Evolutionary conservation across 2,329 filamentous ascomycete genomes (phyloP), one percentile per base, ranked within the genome.

Genomic region (Nothomitra cinnamomea): DNA sequence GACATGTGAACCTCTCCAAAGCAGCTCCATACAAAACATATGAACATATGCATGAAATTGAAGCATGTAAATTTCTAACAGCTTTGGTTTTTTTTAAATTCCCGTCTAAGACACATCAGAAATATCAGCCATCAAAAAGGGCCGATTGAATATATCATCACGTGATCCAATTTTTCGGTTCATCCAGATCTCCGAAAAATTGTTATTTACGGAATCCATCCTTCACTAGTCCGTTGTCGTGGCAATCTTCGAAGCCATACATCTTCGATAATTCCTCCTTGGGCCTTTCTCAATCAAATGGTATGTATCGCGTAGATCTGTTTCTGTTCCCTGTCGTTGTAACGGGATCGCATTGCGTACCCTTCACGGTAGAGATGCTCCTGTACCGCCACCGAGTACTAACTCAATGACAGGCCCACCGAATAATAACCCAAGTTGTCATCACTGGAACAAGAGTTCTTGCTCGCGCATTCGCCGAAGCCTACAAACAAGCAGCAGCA

Each of bases 401-500:
- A 24, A 43, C 13, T n/a, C 25, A 12, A 1, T n/a, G 6, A 36
- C 61, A 95, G 90, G 90, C 90, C 67, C 87, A 96, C 74, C 86
- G 88, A 64, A 85, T 95, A 70, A 83, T 98, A 73, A 87, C 87
- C 58, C 87, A 94, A 72, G 88, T 95, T 70, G 81, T 95, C 70
- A 68, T 96, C 60, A 88, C 87, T 64, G 90, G 90, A 73, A 79
- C 82, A 58, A 87, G 92, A 62, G 92, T 96, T 61, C 80, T 98
- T 67, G 88, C 89, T 59, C 87, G 89, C 61, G 89, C 92, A 62
- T 92, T 96, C 66, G 74, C 82, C 63, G 92, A 95, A 72, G 92
- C 92, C 60, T 98, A 94, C 73, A 88, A 87, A 67, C 92, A 98
- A 74, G 92, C 92, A 50, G 81, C 87, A 56, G 90, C 90, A 35